phyloP scores from a whole-genome alignment of 768 basidiomycete species.

The Psilocybe tampanensis region DNA sequence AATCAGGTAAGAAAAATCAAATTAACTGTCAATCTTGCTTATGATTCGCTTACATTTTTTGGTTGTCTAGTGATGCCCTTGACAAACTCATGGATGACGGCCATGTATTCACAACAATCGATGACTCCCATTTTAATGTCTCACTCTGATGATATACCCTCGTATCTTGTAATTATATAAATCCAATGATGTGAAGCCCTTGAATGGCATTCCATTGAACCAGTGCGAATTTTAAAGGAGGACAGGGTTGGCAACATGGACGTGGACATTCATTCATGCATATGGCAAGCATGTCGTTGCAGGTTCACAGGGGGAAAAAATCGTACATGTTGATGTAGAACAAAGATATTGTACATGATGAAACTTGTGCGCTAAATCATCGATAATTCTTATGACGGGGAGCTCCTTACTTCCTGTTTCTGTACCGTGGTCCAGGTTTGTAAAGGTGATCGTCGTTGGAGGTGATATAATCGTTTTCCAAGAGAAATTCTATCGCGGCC shows the following conservation, averaged over 20 bases:
- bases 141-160: slow-evolving; percentile 33
- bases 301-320: too few species aligned
- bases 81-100: slow-evolving; percentile 83
- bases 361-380: too few species aligned
- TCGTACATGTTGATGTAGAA: too few species aligned
- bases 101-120: slow-evolving; percentile 74
- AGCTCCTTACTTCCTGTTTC: neutral
- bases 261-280: too few species aligned
- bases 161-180: neutral
- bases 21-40: neutral
- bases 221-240: too few species aligned
- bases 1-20: slow-evolving; percentile 66
- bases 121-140: slow-evolving; percentile 77
- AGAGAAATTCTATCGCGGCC: neutral
- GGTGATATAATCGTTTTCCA: neutral
- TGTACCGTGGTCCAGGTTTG: neutral
- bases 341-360: too few species aligned
- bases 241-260: too few species aligned
- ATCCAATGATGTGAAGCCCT: too few species aligned
- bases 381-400: too few species aligned
- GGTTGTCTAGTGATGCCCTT: slow-evolving; percentile 61
- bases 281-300: too few species aligned
- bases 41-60: neutral
- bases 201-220: too few species aligned
- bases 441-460: neutral